Evolutionary conservation across 225 moss, liverwort and hornwort genomes (phyloP), one percentile per base, ranked within the genome.

Genomic region (Rhytidiadelphus loreus): DNA sequence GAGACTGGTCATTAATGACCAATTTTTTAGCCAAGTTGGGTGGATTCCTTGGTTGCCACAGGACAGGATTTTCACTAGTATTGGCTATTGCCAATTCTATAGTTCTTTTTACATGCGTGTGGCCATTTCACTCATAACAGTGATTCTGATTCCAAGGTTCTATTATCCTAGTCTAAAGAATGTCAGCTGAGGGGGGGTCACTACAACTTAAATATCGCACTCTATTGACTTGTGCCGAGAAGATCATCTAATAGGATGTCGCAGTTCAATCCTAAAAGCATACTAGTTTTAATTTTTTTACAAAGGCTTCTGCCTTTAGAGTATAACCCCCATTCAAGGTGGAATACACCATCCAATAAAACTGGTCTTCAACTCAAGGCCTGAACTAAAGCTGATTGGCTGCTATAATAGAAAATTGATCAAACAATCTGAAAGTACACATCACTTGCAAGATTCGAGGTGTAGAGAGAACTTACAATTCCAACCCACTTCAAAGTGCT

Each of bases 401-500:
- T 85, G 37, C 29, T 12, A 16, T 23, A 62, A 33, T 32, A 56
- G 43, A 43, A 65, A 80, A 62, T 83, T 79, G 32, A 71, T 26
- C 71, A 86, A 81, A 85, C 33, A 84, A 85, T 56, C n/a, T 65
- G 56, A 84, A 83, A 80, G 7, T 32, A 57, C 24, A 16, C 12
- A 71, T 53, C 43, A 61, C 52, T 77, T 61, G 80, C 72, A 72
- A 81, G 53, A 61, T 43, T 64, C 37, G 64, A 80, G 77, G 60
- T 60, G 39, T 53, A 64, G 37, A 78, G 70, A 78, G 50, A 74
- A 93, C 93, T 93, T 87, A 94, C 94, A 83, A 91, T 92, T 68
- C 94, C 94, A 89, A 86, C 64, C 93, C 92, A 93, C 90, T 92
- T 91, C 59, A 90, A 63, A 78, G 50, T 62, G 53, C 73, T 66